phyloP scores from a whole-genome alignment of 2,329 filamentous ascomycete species.

The Ophiostoma piceae region DNA sequence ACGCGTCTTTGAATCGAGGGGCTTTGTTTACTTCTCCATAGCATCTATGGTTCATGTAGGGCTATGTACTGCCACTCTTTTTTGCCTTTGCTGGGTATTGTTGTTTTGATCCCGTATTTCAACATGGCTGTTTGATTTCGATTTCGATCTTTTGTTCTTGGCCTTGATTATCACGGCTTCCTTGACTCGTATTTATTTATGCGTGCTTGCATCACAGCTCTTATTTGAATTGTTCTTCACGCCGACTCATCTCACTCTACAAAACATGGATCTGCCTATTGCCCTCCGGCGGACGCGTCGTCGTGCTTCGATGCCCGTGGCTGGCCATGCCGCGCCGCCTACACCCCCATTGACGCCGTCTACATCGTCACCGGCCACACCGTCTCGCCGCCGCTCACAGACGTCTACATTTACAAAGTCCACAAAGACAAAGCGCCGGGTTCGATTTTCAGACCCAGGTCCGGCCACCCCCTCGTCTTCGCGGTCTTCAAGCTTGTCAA shows the following conservation, averaged over 20 bases:
- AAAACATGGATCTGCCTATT: constrained; percentile 41
- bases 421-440: constrained; percentile 40
- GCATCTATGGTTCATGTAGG: background rate
- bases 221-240: no score
- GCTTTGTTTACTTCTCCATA: constrained; percentile 11
- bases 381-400: constrained; percentile 28
- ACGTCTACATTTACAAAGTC: constrained; percentile 15
- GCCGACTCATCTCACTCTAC: background rate
- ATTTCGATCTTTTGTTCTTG: no score
- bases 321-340: constrained; percentile 16
- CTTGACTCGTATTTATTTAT: background rate
- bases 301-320: constrained; percentile 32
- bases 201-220: background rate
- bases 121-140: background rate
- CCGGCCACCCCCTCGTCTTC: constrained; percentile 31
- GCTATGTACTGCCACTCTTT: background rate
- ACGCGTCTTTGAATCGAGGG: background rate
- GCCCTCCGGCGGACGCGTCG: constrained; percentile 53
- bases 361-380: constrained; percentile 27
- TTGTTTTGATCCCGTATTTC: background rate
- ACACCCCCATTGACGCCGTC: constrained; percentile 13
- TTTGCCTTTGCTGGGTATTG: background rate
- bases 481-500: constrained; percentile 30
- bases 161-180: background rate
- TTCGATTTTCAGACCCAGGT: constrained; percentile 57